Conservation (phyloP, 352 stramenopile species). For the Pythium sukuiense region DNA sequence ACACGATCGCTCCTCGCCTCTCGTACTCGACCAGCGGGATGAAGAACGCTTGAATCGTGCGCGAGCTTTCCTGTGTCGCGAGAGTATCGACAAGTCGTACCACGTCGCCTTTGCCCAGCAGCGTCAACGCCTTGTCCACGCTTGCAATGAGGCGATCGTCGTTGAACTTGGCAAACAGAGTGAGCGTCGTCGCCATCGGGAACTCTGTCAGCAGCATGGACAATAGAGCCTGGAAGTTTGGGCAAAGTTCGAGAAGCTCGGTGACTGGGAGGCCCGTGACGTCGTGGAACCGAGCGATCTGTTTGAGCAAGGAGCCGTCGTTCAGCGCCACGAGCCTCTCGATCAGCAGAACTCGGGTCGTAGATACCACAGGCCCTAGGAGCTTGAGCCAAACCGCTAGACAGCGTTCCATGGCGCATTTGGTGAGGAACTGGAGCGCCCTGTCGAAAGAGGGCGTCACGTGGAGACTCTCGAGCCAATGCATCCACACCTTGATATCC, state of each 20-base stretch:
- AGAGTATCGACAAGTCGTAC: slow-evolving; percentile 51
- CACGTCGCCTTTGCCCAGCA: slow-evolving; percentile 47
- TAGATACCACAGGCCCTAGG: slow-evolving; percentile 33
- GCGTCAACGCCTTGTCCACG: slow-evolving; percentile 34
- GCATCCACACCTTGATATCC: slow-evolving; percentile 50
- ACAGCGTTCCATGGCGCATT: slow-evolving; percentile 45
- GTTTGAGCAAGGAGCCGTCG: slow-evolving; percentile 39
- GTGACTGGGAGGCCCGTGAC: slow-evolving; percentile 36
- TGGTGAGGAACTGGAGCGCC: slow-evolving; percentile 41
- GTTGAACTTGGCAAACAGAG: slow-evolving; percentile 56
- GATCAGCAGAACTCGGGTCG: slow-evolving; percentile 37
- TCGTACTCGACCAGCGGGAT: slow-evolving; percentile 37
- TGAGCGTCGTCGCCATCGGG: slow-evolving; percentile 49
- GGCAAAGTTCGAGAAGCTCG: slow-evolving; percentile 46
- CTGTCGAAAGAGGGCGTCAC: slow-evolving; percentile 19
- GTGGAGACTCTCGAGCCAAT: slow-evolving; percentile 41
- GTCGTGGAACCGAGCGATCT: slow-evolving; percentile 58
- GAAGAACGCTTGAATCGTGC: slow-evolving; percentile 42
- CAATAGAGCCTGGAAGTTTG: slow-evolving; percentile 29
- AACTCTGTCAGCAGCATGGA: slow-evolving; percentile 48
- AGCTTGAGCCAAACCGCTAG: slow-evolving; percentile 46
- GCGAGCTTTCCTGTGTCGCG: slow-evolving; percentile 27
- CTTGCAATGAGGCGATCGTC: slow-evolving; percentile 39
- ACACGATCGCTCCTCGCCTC: slow-evolving; percentile 32
- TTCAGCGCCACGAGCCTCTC: slow-evolving; percentile 25